Evolutionary conservation across 768 basidiomycete species (phyloP).

Genomic region (Gymnopilus dilepis): DNA sequence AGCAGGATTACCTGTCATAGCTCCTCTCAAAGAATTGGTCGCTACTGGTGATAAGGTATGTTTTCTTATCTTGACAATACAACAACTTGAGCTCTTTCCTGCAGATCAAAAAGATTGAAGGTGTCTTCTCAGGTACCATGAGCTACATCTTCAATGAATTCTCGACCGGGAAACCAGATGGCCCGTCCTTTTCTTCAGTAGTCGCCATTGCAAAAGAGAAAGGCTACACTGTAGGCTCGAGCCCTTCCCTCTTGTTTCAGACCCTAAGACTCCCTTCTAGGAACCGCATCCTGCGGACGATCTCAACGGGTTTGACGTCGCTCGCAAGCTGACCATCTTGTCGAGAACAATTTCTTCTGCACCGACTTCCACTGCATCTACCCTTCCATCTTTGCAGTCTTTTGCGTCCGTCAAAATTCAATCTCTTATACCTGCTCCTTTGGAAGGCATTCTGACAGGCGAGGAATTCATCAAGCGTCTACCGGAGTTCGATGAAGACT

Average conservation of each 20-base stretch:
- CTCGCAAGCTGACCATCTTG: slow-evolving; percentile 95
- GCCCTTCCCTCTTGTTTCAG: not conserved
- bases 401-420: slow-evolving; percentile 81
- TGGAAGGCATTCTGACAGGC: slow-evolving; percentile 71
- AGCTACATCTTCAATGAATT: slow-evolving; percentile 99
- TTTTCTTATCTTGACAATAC: not conserved
- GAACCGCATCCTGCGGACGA: slow-evolving; percentile 98
- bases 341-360: slow-evolving; percentile 72
- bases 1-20: slow-evolving; percentile 91
- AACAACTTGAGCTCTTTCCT: not conserved
- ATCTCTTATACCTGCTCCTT: slow-evolving; percentile 82
- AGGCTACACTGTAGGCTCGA: slow-evolving; percentile 82
- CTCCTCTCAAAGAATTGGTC: slow-evolving; percentile 90
- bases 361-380: slow-evolving; percentile 35
- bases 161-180: slow-evolving; percentile 69
- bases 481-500: slow-evolving; percentile 82
- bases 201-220: slow-evolving; percentile 88
- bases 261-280: slow-evolving; percentile 41
- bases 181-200: slow-evolving; percentile 85
- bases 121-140: slow-evolving; percentile 97
- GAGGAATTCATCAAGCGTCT: slow-evolving; percentile 84
- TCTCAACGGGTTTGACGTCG: slow-evolving; percentile 95
- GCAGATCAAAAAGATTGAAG: slow-evolving; percentile 91
- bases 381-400: slow-evolving; percentile 68
- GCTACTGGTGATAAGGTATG: slow-evolving; percentile 89